Conservation (phyloP, 2,329 filamentous ascomycete species). For the Aspergillus costaricaensis region DNA sequence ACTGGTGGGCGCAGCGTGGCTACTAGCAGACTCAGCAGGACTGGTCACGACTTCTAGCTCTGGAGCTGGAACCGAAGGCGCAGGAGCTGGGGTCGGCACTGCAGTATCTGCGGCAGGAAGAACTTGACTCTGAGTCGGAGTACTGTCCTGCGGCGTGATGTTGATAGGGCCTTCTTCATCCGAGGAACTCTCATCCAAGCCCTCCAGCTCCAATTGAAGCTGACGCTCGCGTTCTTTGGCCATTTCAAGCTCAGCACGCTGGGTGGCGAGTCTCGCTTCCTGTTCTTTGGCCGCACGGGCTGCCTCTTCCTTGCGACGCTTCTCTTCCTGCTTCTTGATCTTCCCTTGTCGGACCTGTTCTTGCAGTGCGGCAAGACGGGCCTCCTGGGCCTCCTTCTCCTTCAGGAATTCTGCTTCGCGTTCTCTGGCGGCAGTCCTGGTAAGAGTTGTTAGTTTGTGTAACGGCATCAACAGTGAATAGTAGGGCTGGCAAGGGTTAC, state of each 20-base stretch:
- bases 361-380: slow-evolving; percentile 83
- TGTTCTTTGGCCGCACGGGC: slow-evolving; percentile 84
- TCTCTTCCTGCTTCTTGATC: slow-evolving; percentile 94
- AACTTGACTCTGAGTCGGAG: slow-evolving; percentile 59
- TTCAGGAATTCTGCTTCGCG: slow-evolving; percentile 79
- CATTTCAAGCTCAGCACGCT: slow-evolving; percentile 88
- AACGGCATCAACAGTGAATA: background rate
- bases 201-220: slow-evolving; percentile 83
- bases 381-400: slow-evolving; percentile 78
- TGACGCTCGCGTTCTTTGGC: slow-evolving; percentile 88
- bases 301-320: slow-evolving; percentile 85
- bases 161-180: slow-evolving; percentile 79
- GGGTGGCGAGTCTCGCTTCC: slow-evolving; percentile 78
- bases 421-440: slow-evolving; percentile 69
- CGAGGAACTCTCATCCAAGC: slow-evolving; percentile 71
- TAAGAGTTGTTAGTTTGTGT: slow-evolving; percentile 18
- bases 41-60: slow-evolving; percentile 57
- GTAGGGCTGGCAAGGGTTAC: slow-evolving; percentile 43
- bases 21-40: slow-evolving; percentile 49
- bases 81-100: slow-evolving; percentile 24
- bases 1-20: slow-evolving; percentile 55
- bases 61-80: slow-evolving; percentile 28
- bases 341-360: slow-evolving; percentile 93
- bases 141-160: slow-evolving; percentile 64
- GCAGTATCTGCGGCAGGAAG: slow-evolving; percentile 44